Conservation (phyloP, 352 stramenopile genomes). For the Phytophthora capsici region DNA sequence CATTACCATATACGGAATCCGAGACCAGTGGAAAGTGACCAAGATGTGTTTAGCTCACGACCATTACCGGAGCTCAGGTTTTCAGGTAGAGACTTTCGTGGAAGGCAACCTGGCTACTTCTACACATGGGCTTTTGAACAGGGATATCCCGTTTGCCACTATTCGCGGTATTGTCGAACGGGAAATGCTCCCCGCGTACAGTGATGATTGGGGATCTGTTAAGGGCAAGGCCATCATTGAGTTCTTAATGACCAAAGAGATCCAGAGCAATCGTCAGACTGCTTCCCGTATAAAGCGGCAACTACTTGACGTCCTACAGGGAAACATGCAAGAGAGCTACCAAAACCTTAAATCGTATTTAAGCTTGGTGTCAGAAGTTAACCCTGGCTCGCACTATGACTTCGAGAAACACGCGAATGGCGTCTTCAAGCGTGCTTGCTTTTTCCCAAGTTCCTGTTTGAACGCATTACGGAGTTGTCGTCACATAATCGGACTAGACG, state of each 20-base stretch:
- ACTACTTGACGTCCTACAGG: background rate
- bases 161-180: background rate
- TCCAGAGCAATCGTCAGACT: background rate
- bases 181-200: background rate
- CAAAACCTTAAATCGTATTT: background rate
- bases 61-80: no score
- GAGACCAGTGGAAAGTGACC: no score
- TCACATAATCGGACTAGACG: conserved; percentile 4
- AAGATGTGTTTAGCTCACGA: no score
- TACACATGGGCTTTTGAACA: no score
- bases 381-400: background rate
- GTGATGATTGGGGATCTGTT: background rate
- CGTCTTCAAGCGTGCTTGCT: background rate
- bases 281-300: background rate
- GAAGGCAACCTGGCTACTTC: no score
- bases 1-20: no score
- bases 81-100: no score
- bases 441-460: background rate
- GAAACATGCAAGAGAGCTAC: background rate
- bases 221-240: background rate
- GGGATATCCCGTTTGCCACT: background rate
- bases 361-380: background rate
- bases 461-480: background rate
- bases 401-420: background rate
- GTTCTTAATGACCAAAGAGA: background rate